These are phyloP conservation scores for Cladophialophora psammophila DNA, from an alignment of 2,329 filamentous ascomycete genomes.

Conservation along the genomic window DNA sequence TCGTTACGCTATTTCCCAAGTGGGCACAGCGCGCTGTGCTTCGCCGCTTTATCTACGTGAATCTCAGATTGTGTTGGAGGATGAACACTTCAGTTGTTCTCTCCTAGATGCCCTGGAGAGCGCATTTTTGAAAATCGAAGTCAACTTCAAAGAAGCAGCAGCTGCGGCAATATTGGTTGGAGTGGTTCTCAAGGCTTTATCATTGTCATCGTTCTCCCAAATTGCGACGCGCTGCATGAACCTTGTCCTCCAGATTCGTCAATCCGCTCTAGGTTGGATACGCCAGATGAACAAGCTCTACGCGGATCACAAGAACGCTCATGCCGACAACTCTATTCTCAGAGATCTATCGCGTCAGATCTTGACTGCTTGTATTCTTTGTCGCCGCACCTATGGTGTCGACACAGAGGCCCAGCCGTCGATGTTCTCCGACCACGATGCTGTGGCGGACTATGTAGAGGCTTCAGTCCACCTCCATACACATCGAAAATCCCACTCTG, in stretches of 20 bases:
- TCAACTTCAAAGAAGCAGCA: constrained; percentile 61
- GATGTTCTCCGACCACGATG: constrained; percentile 22
- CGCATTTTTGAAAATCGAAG: constrained; percentile 48
- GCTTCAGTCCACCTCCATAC: constrained; percentile 32
- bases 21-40: constrained; percentile 47
- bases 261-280: constrained; percentile 38
- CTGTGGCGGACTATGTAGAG: constrained; percentile 33
- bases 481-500: constrained; percentile 8
- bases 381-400: constrained; percentile 42
- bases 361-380: constrained; percentile 50
- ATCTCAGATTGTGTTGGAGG: constrained; percentile 41
- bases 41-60: constrained; percentile 31
- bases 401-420: constrained; percentile 11
- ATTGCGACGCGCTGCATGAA: constrained; percentile 38
- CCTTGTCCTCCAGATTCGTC: constrained; percentile 52
- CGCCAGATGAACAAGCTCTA: constrained; percentile 23
- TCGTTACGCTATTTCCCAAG: constrained; percentile 59
- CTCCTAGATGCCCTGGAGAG: constrained; percentile 48
- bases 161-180: constrained; percentile 51
- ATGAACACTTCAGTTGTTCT: constrained; percentile 38
- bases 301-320: constrained; percentile 36
- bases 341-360: constrained; percentile 48
- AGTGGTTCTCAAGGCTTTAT: constrained; percentile 55
- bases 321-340: constrained; percentile 43
- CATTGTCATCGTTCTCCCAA: constrained; percentile 41